Conservation (phyloP, 768 basidiomycete species). For the Boletus rufocinnamomeus region DNA sequence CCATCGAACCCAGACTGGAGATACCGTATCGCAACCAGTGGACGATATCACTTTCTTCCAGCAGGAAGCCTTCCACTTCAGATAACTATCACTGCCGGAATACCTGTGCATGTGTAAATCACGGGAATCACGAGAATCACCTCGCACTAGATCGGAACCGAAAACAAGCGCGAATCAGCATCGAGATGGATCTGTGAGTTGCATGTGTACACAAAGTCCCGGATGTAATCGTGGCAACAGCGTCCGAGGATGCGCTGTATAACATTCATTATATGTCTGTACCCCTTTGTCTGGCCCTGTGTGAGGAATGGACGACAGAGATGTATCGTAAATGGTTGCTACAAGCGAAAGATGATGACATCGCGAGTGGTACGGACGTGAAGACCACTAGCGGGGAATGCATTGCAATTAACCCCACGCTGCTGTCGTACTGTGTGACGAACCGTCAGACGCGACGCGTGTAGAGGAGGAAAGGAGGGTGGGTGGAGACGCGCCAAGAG, state of each 20-base stretch:
- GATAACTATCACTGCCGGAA: neutral
- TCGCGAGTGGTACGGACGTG: neutral
- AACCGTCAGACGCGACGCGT: conserved; percentile 7
- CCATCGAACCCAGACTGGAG: neutral
- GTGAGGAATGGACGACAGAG: neutral
- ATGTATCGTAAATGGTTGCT: conserved; percentile 4
- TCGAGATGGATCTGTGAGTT: neutral
- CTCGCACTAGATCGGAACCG: conserved; percentile 1
- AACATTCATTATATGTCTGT: conserved; percentile 3
- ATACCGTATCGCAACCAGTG: neutral
- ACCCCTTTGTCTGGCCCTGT: neutral
- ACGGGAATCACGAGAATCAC: conserved; percentile 7
- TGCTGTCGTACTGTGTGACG: conserved; percentile 51
- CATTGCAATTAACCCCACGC: conserved; percentile 56
- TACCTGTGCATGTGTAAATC: neutral
- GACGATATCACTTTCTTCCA: neutral
- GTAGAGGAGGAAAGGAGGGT: too few relatives aligned
- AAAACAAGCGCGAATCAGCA: neutral
- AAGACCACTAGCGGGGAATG: neutral
- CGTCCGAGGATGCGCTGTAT: neutral
- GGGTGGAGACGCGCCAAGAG: too few relatives aligned
- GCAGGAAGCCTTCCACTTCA: neutral
- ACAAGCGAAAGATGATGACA: neutral
- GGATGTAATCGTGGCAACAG: neutral
- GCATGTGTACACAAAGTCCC: neutral